Conservation (phyloP, 2,329 filamentous ascomycete species). For the Trichoderma lentiforme region DNA sequence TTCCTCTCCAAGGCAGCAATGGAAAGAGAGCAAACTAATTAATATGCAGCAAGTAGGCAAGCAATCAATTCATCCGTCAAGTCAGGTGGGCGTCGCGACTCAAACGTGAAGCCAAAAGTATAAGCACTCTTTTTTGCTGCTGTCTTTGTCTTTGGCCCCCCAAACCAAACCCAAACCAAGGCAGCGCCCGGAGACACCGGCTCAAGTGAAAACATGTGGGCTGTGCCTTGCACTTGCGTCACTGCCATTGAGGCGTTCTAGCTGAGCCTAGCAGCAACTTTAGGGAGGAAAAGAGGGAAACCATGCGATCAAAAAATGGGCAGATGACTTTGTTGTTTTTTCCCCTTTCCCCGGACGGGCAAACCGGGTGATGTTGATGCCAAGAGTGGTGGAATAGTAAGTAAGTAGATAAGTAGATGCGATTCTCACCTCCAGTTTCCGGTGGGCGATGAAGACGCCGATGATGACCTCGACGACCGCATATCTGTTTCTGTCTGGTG, state of each 20-base stretch:
- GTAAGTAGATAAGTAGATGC: not conserved
- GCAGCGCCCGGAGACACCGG: not conserved
- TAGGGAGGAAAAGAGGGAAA: not conserved
- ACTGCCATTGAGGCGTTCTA: not conserved
- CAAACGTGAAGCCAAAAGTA: not conserved
- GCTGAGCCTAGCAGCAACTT: not conserved
- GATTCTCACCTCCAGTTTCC: conserved; percentile 14
- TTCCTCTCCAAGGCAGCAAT: no score
- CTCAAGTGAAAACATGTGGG: not conserved
- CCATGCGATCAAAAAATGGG: not conserved
- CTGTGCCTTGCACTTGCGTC: conserved; percentile 2
- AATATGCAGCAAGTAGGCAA: not conserved
- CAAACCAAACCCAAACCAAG: not conserved
- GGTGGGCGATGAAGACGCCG: conserved; percentile 4
- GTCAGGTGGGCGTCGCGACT: not conserved
- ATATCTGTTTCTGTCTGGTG: not conserved
- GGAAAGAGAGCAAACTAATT: not conserved
- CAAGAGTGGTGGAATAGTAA: not conserved
- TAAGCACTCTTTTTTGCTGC: not conserved
- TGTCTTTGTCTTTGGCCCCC: not conserved
- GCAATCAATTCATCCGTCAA: not conserved
- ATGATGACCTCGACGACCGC: conserved; percentile 5
- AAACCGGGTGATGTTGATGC: not conserved
- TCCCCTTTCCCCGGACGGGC: not conserved
- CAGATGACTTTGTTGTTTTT: not conserved